These are phyloP conservation scores for Globisporangium emineosum DNA, from an alignment of 352 stramenopile genomes.

Conservation along the genomic window DNA sequence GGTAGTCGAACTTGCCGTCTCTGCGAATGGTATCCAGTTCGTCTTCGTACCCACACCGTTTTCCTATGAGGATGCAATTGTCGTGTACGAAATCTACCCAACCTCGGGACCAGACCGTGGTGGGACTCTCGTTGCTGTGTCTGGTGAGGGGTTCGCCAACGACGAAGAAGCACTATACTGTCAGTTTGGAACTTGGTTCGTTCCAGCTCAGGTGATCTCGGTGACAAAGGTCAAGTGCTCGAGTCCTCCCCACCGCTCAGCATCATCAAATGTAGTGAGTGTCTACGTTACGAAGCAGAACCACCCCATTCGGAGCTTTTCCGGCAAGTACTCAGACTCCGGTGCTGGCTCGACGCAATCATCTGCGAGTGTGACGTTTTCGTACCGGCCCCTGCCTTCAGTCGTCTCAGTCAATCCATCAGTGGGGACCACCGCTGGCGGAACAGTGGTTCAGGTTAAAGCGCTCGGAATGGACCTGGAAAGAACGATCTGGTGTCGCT, in stretches of 20 bases:
- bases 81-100: constrained; percentile 44
- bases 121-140: constrained; percentile 32
- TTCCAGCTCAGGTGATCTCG: constrained; percentile 23
- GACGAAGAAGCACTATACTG: constrained; percentile 23
- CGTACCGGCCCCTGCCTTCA: constrained; percentile 29
- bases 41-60: constrained; percentile 24
- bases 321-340: not conserved
- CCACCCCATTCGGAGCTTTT: not conserved
- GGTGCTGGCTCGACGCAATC: not conserved
- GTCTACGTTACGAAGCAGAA: constrained; percentile 27
- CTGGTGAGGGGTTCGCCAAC: constrained; percentile 30
- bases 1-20: constrained; percentile 21
- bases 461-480: constrained; percentile 13
- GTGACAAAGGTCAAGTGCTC: constrained; percentile 21
- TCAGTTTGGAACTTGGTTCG: constrained; percentile 31
- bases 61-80: constrained; percentile 34
- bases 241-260: constrained; percentile 22
- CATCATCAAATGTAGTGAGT: constrained; percentile 19
- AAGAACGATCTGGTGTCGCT: constrained; percentile 32
- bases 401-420: constrained; percentile 25
- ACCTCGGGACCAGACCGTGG: constrained; percentile 36
- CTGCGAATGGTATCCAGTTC: constrained; percentile 32
- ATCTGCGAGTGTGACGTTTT: constrained; percentile 24
- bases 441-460: constrained; percentile 24
- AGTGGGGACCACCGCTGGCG: constrained; percentile 15